A percentile compares a stretch with the other conserved stretches of the same genome.
Evolutionary conservation across 371 early-diverging fungal species (phyloP).

Genomic region (Zopfochytrium polystomum): DNA sequence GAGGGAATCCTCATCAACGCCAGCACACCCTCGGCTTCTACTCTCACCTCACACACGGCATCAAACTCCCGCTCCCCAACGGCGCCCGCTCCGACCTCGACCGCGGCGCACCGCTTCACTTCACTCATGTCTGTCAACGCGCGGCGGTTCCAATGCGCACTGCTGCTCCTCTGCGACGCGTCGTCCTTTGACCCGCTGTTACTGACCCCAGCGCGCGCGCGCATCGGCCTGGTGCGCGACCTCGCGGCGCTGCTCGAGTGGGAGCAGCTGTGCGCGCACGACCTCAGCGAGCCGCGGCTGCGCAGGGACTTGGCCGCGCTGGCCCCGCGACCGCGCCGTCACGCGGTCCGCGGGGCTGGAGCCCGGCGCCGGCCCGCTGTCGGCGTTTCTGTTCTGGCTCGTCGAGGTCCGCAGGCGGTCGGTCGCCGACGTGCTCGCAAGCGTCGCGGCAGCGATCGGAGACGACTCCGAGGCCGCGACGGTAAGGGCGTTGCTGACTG

Average conservation of each 20-base stretch:
- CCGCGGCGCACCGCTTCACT: no score
- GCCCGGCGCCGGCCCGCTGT: conserved; percentile 8
- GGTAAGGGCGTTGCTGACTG: conserved; percentile 7
- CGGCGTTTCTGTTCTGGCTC: conserved; percentile 40
- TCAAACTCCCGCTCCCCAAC: no score
- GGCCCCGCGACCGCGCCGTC: neutral
- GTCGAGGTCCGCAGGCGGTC: neutral
- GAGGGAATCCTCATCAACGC: conserved; percentile 12
- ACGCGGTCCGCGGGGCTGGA: conserved; percentile 12
- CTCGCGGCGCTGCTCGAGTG: conserved; percentile 34
- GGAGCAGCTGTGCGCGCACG: conserved; percentile 46
- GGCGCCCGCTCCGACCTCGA: no score
- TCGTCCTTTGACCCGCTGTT: conserved; percentile 31
- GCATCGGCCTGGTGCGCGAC: conserved; percentile 15
- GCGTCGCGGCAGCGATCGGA: conserved; percentile 1
- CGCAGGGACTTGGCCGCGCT: conserved; percentile 35
- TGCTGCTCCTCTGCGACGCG: conserved; percentile 49
- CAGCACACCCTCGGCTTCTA: neutral
- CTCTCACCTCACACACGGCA: no score
- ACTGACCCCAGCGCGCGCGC: conserved; percentile 8
- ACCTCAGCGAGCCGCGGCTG: conserved; percentile 34
- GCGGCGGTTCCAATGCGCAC: conserved; percentile 43
- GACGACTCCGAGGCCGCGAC: neutral
- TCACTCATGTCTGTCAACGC: conserved; percentile 27
- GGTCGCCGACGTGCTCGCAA: conserved; percentile 3